Base-by-base conservation (phyloP, 225 moss, liverwort and hornwort species). In the Physcomitrium patens region DNA sequence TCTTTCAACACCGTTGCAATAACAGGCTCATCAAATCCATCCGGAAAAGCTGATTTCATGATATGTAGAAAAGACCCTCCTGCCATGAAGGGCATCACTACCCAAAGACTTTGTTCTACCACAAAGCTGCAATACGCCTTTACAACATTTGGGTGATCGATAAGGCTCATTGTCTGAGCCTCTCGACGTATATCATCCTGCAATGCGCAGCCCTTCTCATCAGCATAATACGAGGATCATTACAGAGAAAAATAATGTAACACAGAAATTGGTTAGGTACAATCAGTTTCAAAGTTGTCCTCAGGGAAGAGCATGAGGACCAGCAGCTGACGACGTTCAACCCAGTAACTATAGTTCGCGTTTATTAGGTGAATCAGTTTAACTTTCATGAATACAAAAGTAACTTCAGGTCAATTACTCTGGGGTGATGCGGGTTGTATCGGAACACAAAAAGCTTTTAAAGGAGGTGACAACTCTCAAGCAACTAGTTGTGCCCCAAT, bases 11-110 rank as follows among this genome's bases (percentile, higher is more conserved):
- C 86, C 2, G 91, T 99, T 76, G 99, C 99, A 78, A 99, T 99
- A 53, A 99, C 85, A 22, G 91, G 91, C 76, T 99, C 99, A 0
- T 95, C 93, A 72, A 99, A 95, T 24, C 99, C 99, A 69, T 99
- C 93, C 28, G 95, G 85, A 64, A 81, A 89, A 28, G 90, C 91
- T 31, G 91, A 71, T 89, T 99, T 99, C 93, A 99, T 99, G 55
- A 99, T 91, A 57, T 99, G 99, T 31, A 99, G 82, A 68, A 95
- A 99, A 6, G 99, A 99, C 64, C 99, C 99, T 23, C 99, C 99
- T 8, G 91, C 80, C 93, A 99, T 86, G 76, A 89, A 94, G 20
- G 99, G 99, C 99, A 99, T 99, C 46, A 99, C 95, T 16, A 99
- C 99, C 91, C 93, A 95, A 11, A 99, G 81, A 58, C 85, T 88